Base-by-base conservation (phyloP, 495 filamentous ascomycete genomes). In the Podospora appendiculata region DNA sequence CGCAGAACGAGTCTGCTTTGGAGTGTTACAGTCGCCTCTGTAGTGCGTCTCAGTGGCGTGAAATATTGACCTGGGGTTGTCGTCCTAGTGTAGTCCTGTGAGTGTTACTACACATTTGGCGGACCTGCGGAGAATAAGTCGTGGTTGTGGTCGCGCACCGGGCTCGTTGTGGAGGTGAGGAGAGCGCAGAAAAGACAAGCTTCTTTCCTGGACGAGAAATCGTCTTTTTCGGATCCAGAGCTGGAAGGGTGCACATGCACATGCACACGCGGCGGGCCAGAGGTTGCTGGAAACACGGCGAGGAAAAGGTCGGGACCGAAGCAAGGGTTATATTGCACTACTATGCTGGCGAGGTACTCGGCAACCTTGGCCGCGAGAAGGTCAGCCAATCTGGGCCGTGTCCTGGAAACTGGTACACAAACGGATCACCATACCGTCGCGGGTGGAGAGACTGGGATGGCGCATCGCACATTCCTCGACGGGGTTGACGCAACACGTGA, bases 21-120 rank as follows among this genome's bases (percentile, higher is more conserved):
- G 46, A 53, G 56, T 40, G 63, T 64, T 53, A 36, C 61, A 66
- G 48, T 61, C 56, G 63, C 47, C 52, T 62, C 57, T 58, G 52
- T 49, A 50, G 32, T 55, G 58, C 56, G 59, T 59, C 50, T 44
- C 60, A 56, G 45, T 57, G 51, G 57, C 57, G 52, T 50, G 32
- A 42, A 53, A 55, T 53, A 44, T 49, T 50, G 48, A 36, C 43
- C 39, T 40, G 48, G 17, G 33, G 48, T 25, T 54, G 52, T 39
- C 55, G 25, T 25, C 10, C 36, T 13, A 59, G 47, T 44, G 50
- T 32, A 17, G 32, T 19, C 8, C 11, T 50, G 25, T 32, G 34
- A 25, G 40, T n/a, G 34, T 49, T 44, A 13, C 17, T n/a, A n/a
- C n/a, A n/a, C n/a, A n/a, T n/a, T n/a, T 48, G 40, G 51, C 19